Percentiles rank a stretch among this genome's conserved stretches.
phyloP scores from a whole-genome alignment of 1,284 basidiomycete species.

The Naganishia sp. region DNA sequence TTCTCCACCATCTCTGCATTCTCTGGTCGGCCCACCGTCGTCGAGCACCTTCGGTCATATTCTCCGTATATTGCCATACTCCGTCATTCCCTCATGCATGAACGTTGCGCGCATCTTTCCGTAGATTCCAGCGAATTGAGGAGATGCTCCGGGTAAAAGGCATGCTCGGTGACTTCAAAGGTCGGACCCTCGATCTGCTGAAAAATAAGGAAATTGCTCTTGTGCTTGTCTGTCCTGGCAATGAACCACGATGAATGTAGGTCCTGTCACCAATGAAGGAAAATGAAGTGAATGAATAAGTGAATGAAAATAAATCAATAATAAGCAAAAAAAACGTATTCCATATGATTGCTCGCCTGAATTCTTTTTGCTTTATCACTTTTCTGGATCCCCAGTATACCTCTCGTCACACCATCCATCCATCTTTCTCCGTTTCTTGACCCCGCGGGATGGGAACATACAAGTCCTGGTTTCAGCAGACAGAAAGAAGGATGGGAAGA shows the following conservation, averaged over 20 bases:
- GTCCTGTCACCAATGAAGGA: background rate
- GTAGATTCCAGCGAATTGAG: background rate
- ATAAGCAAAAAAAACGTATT: no score
- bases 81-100: slow-evolving; percentile 30
- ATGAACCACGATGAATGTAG: slow-evolving; percentile 34
- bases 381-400: no score
- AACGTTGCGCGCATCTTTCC: slow-evolving; percentile 11
- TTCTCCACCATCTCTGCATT: slow-evolving; percentile 34
- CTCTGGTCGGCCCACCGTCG: slow-evolving; percentile 17
- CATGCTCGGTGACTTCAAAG: slow-evolving; percentile 29
- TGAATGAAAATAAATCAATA: no score
- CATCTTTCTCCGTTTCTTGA: no score
- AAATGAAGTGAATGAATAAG: no score
- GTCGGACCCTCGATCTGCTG: slow-evolving; percentile 36
- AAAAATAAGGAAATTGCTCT: slow-evolving; percentile 37
- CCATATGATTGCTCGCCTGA: no score
- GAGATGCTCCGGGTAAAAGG: slow-evolving; percentile 5
- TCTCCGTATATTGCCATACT: slow-evolving; percentile 39
- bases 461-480: no score
- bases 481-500: no score
- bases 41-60: slow-evolving; percentile 31
- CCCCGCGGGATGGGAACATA: no score
- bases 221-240: slow-evolving; percentile 28
- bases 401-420: no score
- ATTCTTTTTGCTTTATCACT: no score